Evolutionary conservation across 306 rosid genomes (phyloP).

Genomic region (Pterocarpus macrocarpus): DNA sequence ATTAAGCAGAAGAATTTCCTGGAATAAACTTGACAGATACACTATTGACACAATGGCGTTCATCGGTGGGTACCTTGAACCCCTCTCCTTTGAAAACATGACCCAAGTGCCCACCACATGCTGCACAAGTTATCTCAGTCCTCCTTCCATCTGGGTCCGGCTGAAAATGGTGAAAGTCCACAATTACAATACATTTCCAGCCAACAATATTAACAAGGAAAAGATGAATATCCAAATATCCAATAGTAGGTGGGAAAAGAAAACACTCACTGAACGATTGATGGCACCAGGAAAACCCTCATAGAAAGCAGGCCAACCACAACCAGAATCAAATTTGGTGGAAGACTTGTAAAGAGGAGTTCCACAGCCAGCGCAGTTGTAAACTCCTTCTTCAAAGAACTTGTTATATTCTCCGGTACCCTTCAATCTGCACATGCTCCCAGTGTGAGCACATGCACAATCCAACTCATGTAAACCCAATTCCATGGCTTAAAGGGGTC

Average conservation of each 20-base stretch:
- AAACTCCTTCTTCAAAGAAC: slow-evolving; percentile 77
- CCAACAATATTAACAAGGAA: not conserved
- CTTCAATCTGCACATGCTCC: slow-evolving; percentile 61
- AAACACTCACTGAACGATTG: slow-evolving; percentile 68
- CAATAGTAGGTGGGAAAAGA: not conserved
- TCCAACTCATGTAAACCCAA: slow-evolving; percentile 12
- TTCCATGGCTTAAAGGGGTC: not conserved
- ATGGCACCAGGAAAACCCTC: slow-evolving; percentile 93
- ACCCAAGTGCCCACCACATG: slow-evolving; percentile 85
- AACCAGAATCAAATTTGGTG: slow-evolving; percentile 87
- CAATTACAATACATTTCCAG: slow-evolving; percentile 12
- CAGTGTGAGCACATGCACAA: not conserved
- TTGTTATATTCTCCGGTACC: slow-evolving; percentile 88
- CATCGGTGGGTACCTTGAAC: slow-evolving; percentile 78
- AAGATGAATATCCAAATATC: not conserved
- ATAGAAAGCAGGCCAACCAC: slow-evolving; percentile 98
- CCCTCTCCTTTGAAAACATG: slow-evolving; percentile 92
- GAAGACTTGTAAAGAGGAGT: slow-evolving; percentile 82
- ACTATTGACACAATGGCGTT: slow-evolving; percentile 93
- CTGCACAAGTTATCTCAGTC: slow-evolving; percentile 91
- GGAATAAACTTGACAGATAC: slow-evolving; percentile 74
- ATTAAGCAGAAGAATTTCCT: slow-evolving; percentile 48
- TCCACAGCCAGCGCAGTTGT: slow-evolving; percentile 82
- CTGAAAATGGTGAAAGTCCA: slow-evolving; percentile 52
- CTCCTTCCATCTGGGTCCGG: slow-evolving; percentile 93